phyloP scores from a whole-genome alignment of 2,329 filamentous ascomycete genomes.

The Tricladium varicosporioides region DNA sequence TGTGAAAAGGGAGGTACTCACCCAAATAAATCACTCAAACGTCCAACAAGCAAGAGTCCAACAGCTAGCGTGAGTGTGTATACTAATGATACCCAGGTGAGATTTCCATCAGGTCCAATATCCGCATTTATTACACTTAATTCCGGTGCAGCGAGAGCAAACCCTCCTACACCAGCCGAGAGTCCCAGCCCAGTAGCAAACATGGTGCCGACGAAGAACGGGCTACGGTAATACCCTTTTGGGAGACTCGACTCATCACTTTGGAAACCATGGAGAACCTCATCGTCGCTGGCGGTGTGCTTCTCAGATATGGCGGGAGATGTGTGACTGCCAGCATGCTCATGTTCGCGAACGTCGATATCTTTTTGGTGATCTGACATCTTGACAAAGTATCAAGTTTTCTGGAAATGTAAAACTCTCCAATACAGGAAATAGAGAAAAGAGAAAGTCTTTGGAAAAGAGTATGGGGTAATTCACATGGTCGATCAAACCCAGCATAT shows the following conservation, averaged over 20 bases:
- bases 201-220: constrained; percentile 12
- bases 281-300: background rate
- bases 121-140: constrained; percentile 30
- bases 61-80: constrained; percentile 28
- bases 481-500: background rate
- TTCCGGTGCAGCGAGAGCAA: constrained; percentile 15
- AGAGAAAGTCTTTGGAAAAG: background rate
- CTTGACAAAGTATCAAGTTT: background rate
- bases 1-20: background rate
- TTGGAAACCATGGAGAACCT: constrained; percentile 2
- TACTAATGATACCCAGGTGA: constrained; percentile 28
- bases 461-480: background rate
- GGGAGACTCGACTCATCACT: background rate
- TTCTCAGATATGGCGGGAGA: background rate
- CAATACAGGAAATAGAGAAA: background rate
- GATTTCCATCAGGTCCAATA: constrained; percentile 28
- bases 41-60: constrained; percentile 32
- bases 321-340: background rate
- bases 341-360: background rate
- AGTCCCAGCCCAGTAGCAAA: constrained; percentile 16
- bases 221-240: constrained; percentile 2
- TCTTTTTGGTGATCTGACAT: background rate
- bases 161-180: constrained; percentile 32
- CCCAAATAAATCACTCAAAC: constrained; percentile 36
- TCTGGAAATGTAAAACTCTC: background rate